These are phyloP conservation scores for Mycena citricolor DNA, from an alignment of 1,284 basidiomycete genomes.

Conservation along the genomic window DNA sequence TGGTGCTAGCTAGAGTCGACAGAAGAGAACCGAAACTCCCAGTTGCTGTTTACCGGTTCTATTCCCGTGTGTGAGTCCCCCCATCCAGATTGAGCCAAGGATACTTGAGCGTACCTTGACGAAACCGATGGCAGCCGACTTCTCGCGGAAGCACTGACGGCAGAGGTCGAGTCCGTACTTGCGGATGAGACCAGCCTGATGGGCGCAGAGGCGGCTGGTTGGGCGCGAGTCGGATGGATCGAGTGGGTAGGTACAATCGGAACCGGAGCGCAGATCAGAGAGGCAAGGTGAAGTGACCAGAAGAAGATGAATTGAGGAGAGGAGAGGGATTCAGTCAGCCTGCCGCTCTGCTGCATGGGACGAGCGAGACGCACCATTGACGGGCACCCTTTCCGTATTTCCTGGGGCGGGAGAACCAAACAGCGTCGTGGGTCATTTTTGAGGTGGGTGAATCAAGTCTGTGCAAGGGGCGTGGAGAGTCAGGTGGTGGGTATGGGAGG, in stretches of 20 bases:
- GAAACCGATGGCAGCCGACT: conserved; percentile 91
- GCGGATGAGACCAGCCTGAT: conserved; percentile 95
- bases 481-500: no score
- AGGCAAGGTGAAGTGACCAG: neutral
- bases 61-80: neutral
- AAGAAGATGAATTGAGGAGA: neutral
- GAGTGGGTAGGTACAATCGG: conserved; percentile 14
- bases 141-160: conserved; percentile 98
- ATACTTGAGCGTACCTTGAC: conserved; percentile 66
- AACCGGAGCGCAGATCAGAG: neutral
- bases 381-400: conserved; percentile 95
- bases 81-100: conserved; percentile 31
- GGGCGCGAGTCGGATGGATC: no score
- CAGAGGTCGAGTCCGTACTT: conserved; percentile 95
- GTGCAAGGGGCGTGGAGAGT: no score
- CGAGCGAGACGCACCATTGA: conserved; percentile 64
- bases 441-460: conserved; percentile 1
- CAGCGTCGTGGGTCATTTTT: conserved; percentile 88
- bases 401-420: conserved; percentile 92
- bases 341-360: neutral
- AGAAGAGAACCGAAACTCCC: no score
- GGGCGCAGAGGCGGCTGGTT: conserved; percentile 95
- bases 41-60: conserved; percentile 52
- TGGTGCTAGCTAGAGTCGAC: conserved; percentile 9
- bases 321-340: neutral